Evolutionary conservation across 306 rosid species (phyloP).

Genomic region (Vigna reflexopilosa): DNA sequence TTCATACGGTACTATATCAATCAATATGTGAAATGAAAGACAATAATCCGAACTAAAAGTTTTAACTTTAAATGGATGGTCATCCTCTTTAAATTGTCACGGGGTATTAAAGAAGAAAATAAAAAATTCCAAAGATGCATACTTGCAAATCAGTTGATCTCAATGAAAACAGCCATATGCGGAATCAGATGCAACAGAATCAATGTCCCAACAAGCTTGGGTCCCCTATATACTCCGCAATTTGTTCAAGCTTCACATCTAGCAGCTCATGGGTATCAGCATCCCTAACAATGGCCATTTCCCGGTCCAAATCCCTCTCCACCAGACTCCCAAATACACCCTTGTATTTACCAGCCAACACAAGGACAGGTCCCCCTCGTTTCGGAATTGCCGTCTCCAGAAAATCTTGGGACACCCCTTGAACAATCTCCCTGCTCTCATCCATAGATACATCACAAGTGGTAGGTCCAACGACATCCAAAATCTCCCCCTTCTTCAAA

Average conservation of each 20-base stretch:
- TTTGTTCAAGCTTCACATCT: conserved; percentile 71
- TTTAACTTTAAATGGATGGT: not conserved
- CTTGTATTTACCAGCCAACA: conserved; percentile 77
- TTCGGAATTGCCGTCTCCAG: conserved; percentile 84
- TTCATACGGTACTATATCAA: conserved; percentile 1
- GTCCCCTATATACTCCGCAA: conserved; percentile 88
- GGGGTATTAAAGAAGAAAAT: not conserved
- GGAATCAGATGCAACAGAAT: conserved; percentile 34
- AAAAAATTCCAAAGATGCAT: conserved; percentile 33
- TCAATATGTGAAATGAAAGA: conserved; percentile 3
- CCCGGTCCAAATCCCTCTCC: conserved; percentile 78
- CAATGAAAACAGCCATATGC: not conserved
- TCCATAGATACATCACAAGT: conserved; percentile 87
- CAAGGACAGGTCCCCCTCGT: conserved; percentile 81
- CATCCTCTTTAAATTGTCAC: not conserved
- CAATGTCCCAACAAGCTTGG: conserved; percentile 82
- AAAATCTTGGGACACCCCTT: conserved; percentile 76
- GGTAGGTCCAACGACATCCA: conserved; percentile 81
- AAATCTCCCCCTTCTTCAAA: conserved; percentile 77
- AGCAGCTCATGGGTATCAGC: conserved; percentile 74
- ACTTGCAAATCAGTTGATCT: conserved; percentile 28
- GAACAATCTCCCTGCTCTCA: conserved; percentile 75
- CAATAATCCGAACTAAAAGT: not conserved
- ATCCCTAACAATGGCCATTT: conserved; percentile 70
- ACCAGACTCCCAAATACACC: conserved; percentile 81